A percentile compares a stretch with the other conserved stretches of the same genome.
These are phyloP conservation scores for Clonostachys byssicola DNA, from an alignment of 2,329 filamentous ascomycete species.

Conservation along the genomic window DNA sequence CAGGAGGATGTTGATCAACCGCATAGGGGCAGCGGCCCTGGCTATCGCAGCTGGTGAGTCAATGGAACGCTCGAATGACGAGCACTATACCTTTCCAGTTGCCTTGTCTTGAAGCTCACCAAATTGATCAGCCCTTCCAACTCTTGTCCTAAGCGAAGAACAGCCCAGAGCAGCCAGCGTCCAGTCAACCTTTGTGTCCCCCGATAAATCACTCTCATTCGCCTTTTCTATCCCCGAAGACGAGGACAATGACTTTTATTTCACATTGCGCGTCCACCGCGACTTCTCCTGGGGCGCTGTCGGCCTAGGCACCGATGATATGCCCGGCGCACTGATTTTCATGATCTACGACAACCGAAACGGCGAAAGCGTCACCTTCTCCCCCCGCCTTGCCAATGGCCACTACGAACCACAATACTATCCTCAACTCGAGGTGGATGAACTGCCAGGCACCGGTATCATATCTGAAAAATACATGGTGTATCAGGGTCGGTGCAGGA, in stretches of 20 bases:
- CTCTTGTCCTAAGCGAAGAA: too few relatives aligned
- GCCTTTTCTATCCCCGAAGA: conserved; percentile 44
- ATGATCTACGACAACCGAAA: conserved; percentile 46
- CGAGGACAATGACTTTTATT: conserved; percentile 43
- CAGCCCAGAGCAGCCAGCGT: background rate
- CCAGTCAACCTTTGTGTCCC: conserved; percentile 38
- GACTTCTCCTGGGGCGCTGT: conserved; percentile 47
- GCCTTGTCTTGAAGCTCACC: too few relatives aligned
- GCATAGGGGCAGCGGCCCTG: too few relatives aligned
- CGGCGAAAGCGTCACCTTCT: conserved; percentile 48
- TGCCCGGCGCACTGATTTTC: conserved; percentile 47
- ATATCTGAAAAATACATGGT: conserved; percentile 34
- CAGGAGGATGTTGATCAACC: too few relatives aligned
- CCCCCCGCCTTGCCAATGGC: conserved; percentile 44
- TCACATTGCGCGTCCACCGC: conserved; percentile 44
- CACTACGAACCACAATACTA: conserved; percentile 48
- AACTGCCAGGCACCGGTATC: conserved; percentile 43
- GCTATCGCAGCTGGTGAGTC: too few relatives aligned
- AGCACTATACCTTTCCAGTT: too few relatives aligned
- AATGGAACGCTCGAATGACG: too few relatives aligned
- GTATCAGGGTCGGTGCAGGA: conserved; percentile 45
- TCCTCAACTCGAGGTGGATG: conserved; percentile 33
- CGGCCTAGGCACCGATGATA: conserved; percentile 47
- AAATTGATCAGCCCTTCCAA: too few relatives aligned
- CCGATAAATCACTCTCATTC: conserved; percentile 39